phyloP scores from a whole-genome alignment of 73 alveolate genomes.

The Tetrahymena thermophila region DNA sequence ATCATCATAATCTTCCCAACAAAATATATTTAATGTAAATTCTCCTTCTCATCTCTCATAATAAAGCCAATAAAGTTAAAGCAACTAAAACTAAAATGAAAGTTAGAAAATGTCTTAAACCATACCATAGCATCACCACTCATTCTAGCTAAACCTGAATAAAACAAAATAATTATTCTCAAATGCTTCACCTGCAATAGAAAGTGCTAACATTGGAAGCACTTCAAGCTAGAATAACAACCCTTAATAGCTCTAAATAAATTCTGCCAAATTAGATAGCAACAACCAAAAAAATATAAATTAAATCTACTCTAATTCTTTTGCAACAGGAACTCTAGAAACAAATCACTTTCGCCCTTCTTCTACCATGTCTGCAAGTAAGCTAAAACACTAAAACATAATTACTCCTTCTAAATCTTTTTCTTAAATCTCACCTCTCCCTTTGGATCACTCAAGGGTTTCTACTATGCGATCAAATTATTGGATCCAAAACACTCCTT shows the following conservation, averaged over 20 bases:
- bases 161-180: not conserved
- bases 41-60: not conserved
- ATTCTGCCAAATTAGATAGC: not conserved
- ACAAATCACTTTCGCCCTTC: not conserved
- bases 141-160: not conserved
- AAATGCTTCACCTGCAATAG: not conserved
- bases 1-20: not conserved
- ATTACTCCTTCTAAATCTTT: not conserved
- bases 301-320: not conserved
- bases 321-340: not conserved
- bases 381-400: not conserved
- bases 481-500: not conserved
- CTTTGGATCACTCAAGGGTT: not conserved
- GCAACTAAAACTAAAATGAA: not conserved
- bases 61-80: not conserved
- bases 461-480: not conserved
- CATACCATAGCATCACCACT: not conserved
- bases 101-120: not conserved
- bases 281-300: not conserved
- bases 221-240: not conserved
- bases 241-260: not conserved
- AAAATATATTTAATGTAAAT: not conserved
- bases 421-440: not conserved
- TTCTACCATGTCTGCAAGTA: not conserved
- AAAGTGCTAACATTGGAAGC: not conserved